Evolutionary conservation across 2,329 filamentous ascomycete genomes (phyloP).

Genomic region (Penicillium sp.): DNA sequence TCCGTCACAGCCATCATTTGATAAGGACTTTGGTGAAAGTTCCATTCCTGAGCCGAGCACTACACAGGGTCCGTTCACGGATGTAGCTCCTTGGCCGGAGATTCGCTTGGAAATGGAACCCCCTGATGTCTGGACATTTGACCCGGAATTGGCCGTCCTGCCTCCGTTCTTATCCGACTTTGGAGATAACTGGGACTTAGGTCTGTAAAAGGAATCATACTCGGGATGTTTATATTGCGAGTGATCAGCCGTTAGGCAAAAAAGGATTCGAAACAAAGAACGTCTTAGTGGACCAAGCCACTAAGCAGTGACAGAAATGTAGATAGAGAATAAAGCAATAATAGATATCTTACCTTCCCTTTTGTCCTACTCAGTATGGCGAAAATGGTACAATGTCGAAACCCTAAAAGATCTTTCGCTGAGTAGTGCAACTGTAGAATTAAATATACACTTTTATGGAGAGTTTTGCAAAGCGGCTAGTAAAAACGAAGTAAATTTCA

Average conservation of each 20-base stretch:
- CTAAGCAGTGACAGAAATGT: too few relatives aligned
- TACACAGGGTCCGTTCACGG: too few relatives aligned
- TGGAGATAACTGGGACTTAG: constrained; percentile 17
- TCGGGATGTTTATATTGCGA: too few relatives aligned
- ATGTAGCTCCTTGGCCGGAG: too few relatives aligned
- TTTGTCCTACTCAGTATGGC: constrained; percentile 11
- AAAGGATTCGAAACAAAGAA: too few relatives aligned
- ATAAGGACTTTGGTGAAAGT: too few relatives aligned
- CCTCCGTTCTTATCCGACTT: constrained; percentile 19
- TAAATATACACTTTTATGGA: background rate
- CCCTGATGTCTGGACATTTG: constrained; percentile 19
- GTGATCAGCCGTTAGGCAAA: too few relatives aligned
- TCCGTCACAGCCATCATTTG: too few relatives aligned
- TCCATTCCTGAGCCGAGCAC: too few relatives aligned
- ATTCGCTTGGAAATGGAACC: background rate
- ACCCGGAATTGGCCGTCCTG: constrained; percentile 14
- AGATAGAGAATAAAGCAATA: too few relatives aligned
- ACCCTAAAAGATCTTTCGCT: background rate
- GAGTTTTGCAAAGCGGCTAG: background rate
- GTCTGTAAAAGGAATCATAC: too few relatives aligned
- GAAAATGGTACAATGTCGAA: constrained; percentile 5
- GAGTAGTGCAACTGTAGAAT: constrained; percentile 10
- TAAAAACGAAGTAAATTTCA: constrained; percentile 5
- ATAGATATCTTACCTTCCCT: background rate
- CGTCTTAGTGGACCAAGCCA: too few relatives aligned